Base-by-base conservation (phyloP, 225 moss, liverwort and hornwort genomes). In the Antitrichia curtipendula region DNA sequence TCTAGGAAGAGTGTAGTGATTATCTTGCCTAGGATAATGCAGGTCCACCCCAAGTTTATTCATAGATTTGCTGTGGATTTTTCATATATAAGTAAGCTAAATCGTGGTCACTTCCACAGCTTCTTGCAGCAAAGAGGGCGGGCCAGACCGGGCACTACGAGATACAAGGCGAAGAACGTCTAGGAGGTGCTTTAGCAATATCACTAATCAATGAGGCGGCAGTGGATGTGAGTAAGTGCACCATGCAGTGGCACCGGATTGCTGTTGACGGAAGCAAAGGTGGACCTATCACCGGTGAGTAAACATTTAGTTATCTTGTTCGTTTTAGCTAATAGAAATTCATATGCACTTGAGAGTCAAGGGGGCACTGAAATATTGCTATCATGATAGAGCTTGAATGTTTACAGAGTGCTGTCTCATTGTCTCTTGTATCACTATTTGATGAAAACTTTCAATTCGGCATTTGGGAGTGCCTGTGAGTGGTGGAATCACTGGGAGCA, bases 191-290 rank as follows among this genome's bases (percentile, higher is more conserved):
- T 53, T 87, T 99, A 49, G 92, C 92, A 71, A 92, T 99, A 81
- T 90, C 86, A 43, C 92, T 90, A 59, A 81, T 95, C 40, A 89
- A 94, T 59, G 95, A 95, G 16, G 82, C 83, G 34, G 90, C 90
- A 73, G 87, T 91, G n/a, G 97, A 99, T 88, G 86, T 97, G 58
- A 89, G 91, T 61, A 91, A 81, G 57, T 99, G 96, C 90, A 91
- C 79, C 88, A 86, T 97, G 73, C 97, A 99, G 73, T 99, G 98
- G 98, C 92, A 96, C 78, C 94, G 95, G 78, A 91, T 97, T 84
- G 88, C 93, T 84, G 88, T 89, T 82, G 97, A 96, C 88, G 96
- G 95, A 86, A 90, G 92, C 89, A 92, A 90, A 86, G 91, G 90
- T 34, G 93, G 95, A 83, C 91, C 95, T 84, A 97, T 99, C 75